Percentiles rank a stretch among this genome's conserved stretches.
These are phyloP conservation scores for Clarireedia homoeocarpa DNA, from an alignment of 2,329 filamentous ascomycete genomes.

Conservation along the genomic window DNA sequence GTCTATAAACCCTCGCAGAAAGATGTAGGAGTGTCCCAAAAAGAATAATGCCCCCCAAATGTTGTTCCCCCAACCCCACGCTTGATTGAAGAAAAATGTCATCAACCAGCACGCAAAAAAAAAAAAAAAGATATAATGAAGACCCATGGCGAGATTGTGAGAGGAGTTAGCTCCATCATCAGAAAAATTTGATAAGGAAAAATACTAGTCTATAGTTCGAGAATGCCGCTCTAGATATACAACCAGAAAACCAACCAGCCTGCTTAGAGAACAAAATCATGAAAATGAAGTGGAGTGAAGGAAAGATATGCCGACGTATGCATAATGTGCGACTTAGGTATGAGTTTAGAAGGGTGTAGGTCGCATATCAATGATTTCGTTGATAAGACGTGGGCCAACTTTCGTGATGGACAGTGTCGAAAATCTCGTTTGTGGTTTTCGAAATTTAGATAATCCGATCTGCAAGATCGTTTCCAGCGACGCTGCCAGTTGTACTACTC, in stretches of 20 bases:
- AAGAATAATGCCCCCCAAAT: too few relatives aligned
- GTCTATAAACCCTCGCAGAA: too few relatives aligned
- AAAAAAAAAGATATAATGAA: too few relatives aligned
- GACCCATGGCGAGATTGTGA: too few relatives aligned
- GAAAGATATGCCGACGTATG: background rate
- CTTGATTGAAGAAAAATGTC: too few relatives aligned
- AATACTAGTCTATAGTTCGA: conserved; percentile 9
- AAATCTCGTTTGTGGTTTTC: conserved; percentile 12
- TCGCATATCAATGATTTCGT: background rate
- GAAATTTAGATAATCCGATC: conserved; percentile 36
- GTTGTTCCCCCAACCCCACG: too few relatives aligned
- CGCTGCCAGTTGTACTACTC: conserved; percentile 69
- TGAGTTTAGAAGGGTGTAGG: background rate
- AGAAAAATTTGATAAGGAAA: background rate
- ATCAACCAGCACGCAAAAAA: too few relatives aligned
- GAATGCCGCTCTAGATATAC: conserved; percentile 5
- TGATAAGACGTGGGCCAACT: background rate
- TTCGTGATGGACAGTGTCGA: background rate
- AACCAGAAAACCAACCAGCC: conserved; percentile 3
- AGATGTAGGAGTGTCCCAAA: too few relatives aligned
- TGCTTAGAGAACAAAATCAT: background rate
- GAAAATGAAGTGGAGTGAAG: background rate
- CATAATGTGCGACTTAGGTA: background rate
- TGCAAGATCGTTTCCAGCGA: conserved; percentile 63
- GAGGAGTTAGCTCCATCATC: too few relatives aligned